Conservation (phyloP, 2,329 filamentous ascomycete species). For the Pseudogymnoascus sp. region DNA sequence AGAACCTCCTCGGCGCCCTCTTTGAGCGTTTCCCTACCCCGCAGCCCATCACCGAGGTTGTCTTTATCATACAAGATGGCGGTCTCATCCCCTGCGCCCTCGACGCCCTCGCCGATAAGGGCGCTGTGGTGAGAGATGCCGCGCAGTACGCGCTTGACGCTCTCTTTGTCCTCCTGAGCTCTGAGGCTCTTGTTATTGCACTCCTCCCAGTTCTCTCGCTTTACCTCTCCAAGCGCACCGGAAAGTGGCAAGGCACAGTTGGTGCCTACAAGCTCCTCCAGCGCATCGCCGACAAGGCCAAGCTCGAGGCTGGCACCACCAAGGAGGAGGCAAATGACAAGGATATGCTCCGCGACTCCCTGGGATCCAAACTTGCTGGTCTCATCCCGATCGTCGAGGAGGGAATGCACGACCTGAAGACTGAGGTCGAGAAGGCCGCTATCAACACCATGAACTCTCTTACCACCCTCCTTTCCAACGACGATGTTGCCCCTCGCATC, state of each 20-base stretch:
- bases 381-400: slow-evolving; percentile 86
- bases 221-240: slow-evolving; percentile 75
- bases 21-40: slow-evolving; percentile 80
- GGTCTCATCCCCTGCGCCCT: slow-evolving; percentile 64
- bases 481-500: slow-evolving; percentile 88
- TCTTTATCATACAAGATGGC: slow-evolving; percentile 74
- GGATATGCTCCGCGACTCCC: slow-evolving; percentile 79
- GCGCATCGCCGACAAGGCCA: slow-evolving; percentile 90
- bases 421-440: slow-evolving; percentile 82
- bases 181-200: slow-evolving; percentile 75
- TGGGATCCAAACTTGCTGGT: slow-evolving; percentile 78
- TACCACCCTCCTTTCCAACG: slow-evolving; percentile 85
- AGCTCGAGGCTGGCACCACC: slow-evolving; percentile 67
- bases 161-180: slow-evolving; percentile 67
- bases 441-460: slow-evolving; percentile 84
- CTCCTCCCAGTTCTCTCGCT: slow-evolving; percentile 66
- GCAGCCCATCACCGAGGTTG: slow-evolving; percentile 69
- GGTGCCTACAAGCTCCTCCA: slow-evolving; percentile 78
- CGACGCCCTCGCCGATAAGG: slow-evolving; percentile 85
- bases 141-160: slow-evolving; percentile 91
- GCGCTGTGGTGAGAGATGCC: slow-evolving; percentile 76
- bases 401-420: slow-evolving; percentile 95
- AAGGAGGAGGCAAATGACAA: slow-evolving; percentile 81
- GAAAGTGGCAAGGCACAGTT: slow-evolving; percentile 96
- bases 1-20: slow-evolving; percentile 88